A percentile compares a stretch with the other conserved stretches of the same genome.
These are phyloP conservation scores for Chlorella sp. DNA, from an alignment of 139 green algal genomes.

Conservation along the genomic window DNA sequence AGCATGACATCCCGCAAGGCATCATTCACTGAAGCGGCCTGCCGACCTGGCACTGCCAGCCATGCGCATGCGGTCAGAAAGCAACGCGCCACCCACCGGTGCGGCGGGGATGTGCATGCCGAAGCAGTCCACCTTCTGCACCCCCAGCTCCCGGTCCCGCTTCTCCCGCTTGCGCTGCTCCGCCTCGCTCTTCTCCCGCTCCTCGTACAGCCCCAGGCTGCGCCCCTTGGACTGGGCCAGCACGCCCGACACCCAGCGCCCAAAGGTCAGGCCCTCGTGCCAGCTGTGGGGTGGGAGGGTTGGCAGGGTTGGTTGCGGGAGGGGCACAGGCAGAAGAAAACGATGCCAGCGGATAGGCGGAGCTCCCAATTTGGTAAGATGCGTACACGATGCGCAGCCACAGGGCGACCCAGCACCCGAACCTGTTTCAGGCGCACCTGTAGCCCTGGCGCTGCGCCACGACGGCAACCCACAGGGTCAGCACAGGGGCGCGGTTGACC, in stretches of 20 bases:
- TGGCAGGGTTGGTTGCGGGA: too few relatives aligned
- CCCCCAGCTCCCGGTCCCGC: constrained; percentile 27
- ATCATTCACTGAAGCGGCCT: too few relatives aligned
- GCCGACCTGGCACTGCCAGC: too few relatives aligned
- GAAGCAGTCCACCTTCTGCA: constrained; percentile 47
- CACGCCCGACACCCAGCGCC: constrained; percentile 40
- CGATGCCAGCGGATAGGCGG: too few relatives aligned
- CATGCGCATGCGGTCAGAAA: too few relatives aligned
- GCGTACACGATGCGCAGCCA: too few relatives aligned
- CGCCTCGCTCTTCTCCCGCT: constrained; percentile 28
- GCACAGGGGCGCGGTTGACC: constrained; percentile 53
- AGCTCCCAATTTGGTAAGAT: too few relatives aligned
- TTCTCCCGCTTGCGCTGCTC: neutral
- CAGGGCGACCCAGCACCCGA: too few relatives aligned
- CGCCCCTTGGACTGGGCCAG: constrained; percentile 51
- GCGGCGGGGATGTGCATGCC: constrained; percentile 20
- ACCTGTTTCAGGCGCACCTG: neutral
- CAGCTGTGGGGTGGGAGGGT: neutral
- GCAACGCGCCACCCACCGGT: neutral
- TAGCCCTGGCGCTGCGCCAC: constrained; percentile 49
- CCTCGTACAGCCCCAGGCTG: constrained; percentile 46
- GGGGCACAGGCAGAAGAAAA: too few relatives aligned
- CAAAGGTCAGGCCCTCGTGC: constrained; percentile 52
- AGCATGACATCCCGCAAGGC: too few relatives aligned
- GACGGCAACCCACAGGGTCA: constrained; percentile 52